These are phyloP conservation scores for Phyllosticta citriasiana DNA, from an alignment of 2,329 filamentous ascomycete species.

Conservation along the genomic window DNA sequence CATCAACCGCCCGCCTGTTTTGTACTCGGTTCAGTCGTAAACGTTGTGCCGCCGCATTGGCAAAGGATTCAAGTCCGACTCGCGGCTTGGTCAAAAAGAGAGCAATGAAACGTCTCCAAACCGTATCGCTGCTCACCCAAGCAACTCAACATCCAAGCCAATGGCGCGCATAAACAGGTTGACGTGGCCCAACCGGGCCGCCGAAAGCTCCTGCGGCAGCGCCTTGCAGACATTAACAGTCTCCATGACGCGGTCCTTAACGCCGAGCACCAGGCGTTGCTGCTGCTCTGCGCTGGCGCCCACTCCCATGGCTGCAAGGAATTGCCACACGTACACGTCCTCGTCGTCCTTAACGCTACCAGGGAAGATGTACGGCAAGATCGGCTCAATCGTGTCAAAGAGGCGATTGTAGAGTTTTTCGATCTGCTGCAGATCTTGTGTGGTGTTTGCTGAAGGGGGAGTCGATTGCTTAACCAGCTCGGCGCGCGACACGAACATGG, in stretches of 20 bases:
- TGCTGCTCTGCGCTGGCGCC: constrained; percentile 91
- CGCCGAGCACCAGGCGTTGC: constrained; percentile 83
- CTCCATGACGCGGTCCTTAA: constrained; percentile 97
- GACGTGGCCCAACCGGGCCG: constrained; percentile 77
- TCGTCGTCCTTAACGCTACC: constrained; percentile 82
- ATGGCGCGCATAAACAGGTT: constrained; percentile 98
- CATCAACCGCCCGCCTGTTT: too few species aligned
- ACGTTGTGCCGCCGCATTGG: too few species aligned
- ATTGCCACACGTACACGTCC: constrained; percentile 97
- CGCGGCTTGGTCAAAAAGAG: too few species aligned
- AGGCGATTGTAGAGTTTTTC: constrained; percentile 71
- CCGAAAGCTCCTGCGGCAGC: constrained; percentile 74
- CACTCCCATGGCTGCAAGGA: constrained; percentile 88
- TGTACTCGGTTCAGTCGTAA: too few species aligned
- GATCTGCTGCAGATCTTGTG: constrained; percentile 60
- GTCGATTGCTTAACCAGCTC: constrained; percentile 83
- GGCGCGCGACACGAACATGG: constrained; percentile 86
- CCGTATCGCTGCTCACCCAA: constrained; percentile 34
- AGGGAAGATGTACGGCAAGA: constrained; percentile 78
- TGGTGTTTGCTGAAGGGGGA: constrained; percentile 46
- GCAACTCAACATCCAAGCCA: constrained; percentile 85
- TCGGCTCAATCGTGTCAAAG: constrained; percentile 79
- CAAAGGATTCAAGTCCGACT: too few species aligned
- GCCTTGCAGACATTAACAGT: constrained; percentile 85
- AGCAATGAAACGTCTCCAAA: background rate